Conservation (phyloP, 1,284 basidiomycete genomes). For the Ceratobasidium sp. region DNA sequence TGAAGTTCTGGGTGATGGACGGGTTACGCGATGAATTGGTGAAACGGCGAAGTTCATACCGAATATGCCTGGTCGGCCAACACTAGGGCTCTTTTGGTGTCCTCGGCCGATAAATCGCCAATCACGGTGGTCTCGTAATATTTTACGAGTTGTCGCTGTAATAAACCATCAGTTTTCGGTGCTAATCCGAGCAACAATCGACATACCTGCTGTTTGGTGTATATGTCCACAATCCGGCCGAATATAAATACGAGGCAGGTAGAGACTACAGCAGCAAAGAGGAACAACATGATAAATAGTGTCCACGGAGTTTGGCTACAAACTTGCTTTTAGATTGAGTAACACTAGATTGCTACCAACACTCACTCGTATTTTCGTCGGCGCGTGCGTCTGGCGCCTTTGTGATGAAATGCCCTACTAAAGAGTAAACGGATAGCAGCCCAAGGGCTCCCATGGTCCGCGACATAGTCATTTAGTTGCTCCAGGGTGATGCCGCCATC, state of each 20-base stretch:
- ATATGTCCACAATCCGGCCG: conserved; percentile 40
- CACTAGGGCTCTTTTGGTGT: conserved; percentile 15
- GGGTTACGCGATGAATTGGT: not conserved
- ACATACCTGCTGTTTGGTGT: conserved; percentile 37
- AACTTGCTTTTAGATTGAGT: not conserved
- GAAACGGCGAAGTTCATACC: not conserved
- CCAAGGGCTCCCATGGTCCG: conserved; percentile 28
- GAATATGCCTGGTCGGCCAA: conserved; percentile 28
- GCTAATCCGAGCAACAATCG: not conserved
- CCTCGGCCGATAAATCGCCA: conserved; percentile 22
- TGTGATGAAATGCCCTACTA: conserved; percentile 27
- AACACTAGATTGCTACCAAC: no score
- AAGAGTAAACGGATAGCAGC: conserved; percentile 28
- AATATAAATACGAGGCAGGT: conserved; percentile 40
- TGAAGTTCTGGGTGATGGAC: conserved; percentile 25
- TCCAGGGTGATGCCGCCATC: conserved; percentile 38
- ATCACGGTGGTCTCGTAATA: conserved; percentile 27
- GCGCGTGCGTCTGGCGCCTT: conserved; percentile 28
- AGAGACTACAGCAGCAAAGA: conserved; percentile 21
- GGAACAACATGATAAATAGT: conserved; percentile 27
- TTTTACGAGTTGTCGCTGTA: conserved; percentile 6
- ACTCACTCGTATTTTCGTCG: conserved; percentile 36
- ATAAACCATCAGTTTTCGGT: not conserved
- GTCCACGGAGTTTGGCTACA: conserved; percentile 39
- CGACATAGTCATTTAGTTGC: conserved; percentile 25